phyloP scores from a whole-genome alignment of 2,329 filamentous ascomycete genomes.

The Aureobasidium sp. region DNA sequence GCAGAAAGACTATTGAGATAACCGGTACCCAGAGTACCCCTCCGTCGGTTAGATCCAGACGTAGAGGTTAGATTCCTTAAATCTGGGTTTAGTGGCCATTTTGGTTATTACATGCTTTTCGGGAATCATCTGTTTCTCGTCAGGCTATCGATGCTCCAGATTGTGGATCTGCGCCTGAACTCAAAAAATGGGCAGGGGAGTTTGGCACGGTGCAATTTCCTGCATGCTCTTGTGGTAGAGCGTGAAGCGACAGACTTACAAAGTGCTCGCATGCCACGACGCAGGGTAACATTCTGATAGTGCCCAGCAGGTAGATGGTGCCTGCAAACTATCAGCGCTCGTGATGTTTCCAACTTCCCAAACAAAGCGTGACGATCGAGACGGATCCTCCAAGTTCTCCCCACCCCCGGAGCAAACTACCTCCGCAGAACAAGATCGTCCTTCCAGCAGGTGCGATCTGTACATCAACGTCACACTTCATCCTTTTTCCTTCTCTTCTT shows the following conservation, averaged over 20 bases:
- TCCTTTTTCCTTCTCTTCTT: not conserved
- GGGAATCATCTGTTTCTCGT: not conserved
- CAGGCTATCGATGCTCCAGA: not conserved
- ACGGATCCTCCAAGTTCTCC: not conserved
- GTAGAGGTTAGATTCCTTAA: not conserved
- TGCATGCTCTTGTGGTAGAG: not conserved
- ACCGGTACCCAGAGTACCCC: not conserved
- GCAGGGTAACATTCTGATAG: not conserved
- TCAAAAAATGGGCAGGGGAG: not conserved
- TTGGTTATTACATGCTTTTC: not conserved
- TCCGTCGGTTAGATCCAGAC: constrained; percentile 3
- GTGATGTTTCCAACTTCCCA: not conserved
- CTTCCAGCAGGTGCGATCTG: not conserved
- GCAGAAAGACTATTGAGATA: constrained; percentile 19
- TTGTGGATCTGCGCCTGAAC: not conserved
- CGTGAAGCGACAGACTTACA: not conserved
- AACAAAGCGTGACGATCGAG: not conserved
- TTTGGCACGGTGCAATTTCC: not conserved
- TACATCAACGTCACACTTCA: not conserved
- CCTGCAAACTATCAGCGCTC: not conserved
- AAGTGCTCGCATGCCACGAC: not conserved
- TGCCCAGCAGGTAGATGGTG: not conserved
- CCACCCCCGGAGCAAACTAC: not conserved
- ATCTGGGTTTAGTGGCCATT: not conserved
- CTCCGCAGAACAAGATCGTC: not conserved